Evolutionary conservation across 73 alveolate species (phyloP).

Genomic region (Loxodes magnus): DNA sequence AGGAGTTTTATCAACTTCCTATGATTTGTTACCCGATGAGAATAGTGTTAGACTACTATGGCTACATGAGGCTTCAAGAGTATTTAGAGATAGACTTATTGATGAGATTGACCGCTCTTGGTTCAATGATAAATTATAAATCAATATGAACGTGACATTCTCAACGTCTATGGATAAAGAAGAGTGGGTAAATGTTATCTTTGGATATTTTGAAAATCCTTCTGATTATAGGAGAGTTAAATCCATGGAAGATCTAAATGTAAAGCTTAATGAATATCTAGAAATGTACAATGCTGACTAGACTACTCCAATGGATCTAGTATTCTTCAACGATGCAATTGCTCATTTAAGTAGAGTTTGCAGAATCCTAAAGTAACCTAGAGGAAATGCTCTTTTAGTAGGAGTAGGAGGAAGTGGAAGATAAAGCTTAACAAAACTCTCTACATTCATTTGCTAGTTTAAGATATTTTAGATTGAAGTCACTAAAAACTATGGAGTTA

Average conservation of each 20-base stretch:
- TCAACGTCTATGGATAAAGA: slow-evolving; percentile 31
- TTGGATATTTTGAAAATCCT: slow-evolving; percentile 47
- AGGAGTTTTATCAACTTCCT: slow-evolving; percentile 84
- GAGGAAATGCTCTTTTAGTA: slow-evolving; percentile 99
- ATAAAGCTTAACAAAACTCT: slow-evolving; percentile 89
- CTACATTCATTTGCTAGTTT: slow-evolving; percentile 80
- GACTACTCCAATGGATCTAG: slow-evolving; percentile 88
- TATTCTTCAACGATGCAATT: slow-evolving; percentile 97
- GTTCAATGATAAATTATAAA: slow-evolving; percentile 43
- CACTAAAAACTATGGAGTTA: slow-evolving; percentile 94
- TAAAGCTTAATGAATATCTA: slow-evolving; percentile 36
- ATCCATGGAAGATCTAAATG: slow-evolving; percentile 26
- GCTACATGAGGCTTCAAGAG: slow-evolving; percentile 98
- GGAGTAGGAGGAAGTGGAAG: slow-evolving; percentile 99
- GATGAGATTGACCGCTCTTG: slow-evolving; percentile 76
- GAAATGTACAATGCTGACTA: slow-evolving; percentile 54
- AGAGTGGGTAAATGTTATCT: slow-evolving; percentile 45
- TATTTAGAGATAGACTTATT: slow-evolving; percentile 96
- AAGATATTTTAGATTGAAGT: slow-evolving; percentile 90
- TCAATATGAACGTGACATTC: slow-evolving; percentile 33
- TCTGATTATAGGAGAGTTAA: slow-evolving; percentile 35
- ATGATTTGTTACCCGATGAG: slow-evolving; percentile 71
- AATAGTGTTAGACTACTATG: slow-evolving; percentile 85
- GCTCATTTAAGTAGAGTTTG: slow-evolving; percentile 93
- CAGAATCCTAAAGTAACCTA: slow-evolving; percentile 90